phyloP scores from a whole-genome alignment of 495 filamentous ascomycete genomes.

The Penicillium egyptiacum region DNA sequence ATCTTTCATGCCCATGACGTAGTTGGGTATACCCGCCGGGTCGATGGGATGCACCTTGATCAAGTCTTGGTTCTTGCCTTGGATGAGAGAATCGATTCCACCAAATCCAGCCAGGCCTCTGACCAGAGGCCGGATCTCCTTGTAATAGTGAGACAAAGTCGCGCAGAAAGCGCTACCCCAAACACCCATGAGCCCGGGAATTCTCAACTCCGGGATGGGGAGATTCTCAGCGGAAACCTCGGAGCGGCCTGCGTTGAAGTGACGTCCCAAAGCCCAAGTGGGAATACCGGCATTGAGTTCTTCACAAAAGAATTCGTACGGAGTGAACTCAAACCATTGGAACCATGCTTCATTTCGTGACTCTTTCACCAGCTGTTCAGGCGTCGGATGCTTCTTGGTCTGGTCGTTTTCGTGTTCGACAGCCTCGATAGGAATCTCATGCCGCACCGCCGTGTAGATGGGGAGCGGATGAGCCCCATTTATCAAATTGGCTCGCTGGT shows the following conservation, averaged over 20 bases:
- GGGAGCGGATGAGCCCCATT: slow-evolving; percentile 82
- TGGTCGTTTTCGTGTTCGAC: slow-evolving; percentile 37
- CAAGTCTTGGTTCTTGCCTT: slow-evolving; percentile 74
- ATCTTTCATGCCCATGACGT: slow-evolving; percentile 72
- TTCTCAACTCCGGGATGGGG: slow-evolving; percentile 74
- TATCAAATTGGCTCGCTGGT: slow-evolving; percentile 68
- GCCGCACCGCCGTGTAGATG: slow-evolving; percentile 91
- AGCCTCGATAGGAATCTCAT: slow-evolving; percentile 78
- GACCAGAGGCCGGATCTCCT: slow-evolving; percentile 80
- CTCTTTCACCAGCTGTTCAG: slow-evolving; percentile 56
- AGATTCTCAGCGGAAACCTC: slow-evolving; percentile 54
- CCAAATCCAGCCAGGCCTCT: slow-evolving; percentile 70
- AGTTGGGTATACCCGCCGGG: slow-evolving; percentile 86
- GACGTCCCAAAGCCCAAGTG: slow-evolving; percentile 86
- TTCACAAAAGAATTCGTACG: slow-evolving; percentile 95
- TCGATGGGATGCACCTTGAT: slow-evolving; percentile 91
- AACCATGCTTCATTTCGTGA: slow-evolving; percentile 84
- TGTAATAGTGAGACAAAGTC: slow-evolving; percentile 92
- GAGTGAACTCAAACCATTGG: slow-evolving; percentile 96
- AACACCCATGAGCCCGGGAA: slow-evolving; percentile 82
- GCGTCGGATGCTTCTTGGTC: slow-evolving; percentile 31
- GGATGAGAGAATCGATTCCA: slow-evolving; percentile 83
- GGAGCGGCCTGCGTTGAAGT: slow-evolving; percentile 70
- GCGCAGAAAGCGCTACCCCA: slow-evolving; percentile 97
- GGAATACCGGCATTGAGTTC: slow-evolving; percentile 89